Conservation (phyloP, 1,139 yeast species). For the Torulaspora globosa region DNA sequence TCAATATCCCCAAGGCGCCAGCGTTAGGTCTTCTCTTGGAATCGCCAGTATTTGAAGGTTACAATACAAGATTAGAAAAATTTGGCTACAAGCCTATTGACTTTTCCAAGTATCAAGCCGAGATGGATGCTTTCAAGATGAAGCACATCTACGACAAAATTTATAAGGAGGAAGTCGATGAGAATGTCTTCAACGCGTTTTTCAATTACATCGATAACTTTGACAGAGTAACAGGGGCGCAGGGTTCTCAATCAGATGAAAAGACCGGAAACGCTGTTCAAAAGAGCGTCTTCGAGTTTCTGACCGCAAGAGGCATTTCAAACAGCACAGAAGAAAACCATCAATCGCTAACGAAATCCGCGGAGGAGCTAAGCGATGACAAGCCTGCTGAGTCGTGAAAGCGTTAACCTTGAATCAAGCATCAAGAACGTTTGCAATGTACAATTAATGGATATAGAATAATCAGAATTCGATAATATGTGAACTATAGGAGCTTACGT, state of each 20-base stretch:
- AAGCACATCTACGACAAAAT: conserved; percentile 87
- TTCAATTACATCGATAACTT: conserved; percentile 84
- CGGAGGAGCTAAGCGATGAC: not conserved
- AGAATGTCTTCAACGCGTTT: conserved; percentile 83
- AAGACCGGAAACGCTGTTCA: conserved; percentile 33
- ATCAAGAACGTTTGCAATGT: not conserved
- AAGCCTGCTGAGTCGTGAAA: too few relatives aligned
- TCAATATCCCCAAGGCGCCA: conserved; percentile 96
- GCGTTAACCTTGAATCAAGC: too few relatives aligned
- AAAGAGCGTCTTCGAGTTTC: conserved; percentile 61
- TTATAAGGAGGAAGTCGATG: conserved; percentile 81
- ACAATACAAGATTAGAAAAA: conserved; percentile 64
- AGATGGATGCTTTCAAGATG: conserved; percentile 84
- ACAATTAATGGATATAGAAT: not conserved
- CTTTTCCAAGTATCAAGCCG: conserved; percentile 59
- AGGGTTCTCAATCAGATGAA: conserved; percentile 28
- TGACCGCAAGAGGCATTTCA: conserved; percentile 58
- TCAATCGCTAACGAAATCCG: not conserved
- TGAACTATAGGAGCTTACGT: not conserved
- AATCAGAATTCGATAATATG: not conserved
- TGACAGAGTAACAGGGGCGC: conserved; percentile 37
- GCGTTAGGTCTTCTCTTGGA: conserved; percentile 88
- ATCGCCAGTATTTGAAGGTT: conserved; percentile 86
- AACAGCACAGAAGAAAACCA: not conserved
- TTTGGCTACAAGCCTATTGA: conserved; percentile 78